These are phyloP conservation scores for Colletotrichum paranaense DNA, from an alignment of 2,329 filamentous ascomycete genomes.

Conservation along the genomic window DNA sequence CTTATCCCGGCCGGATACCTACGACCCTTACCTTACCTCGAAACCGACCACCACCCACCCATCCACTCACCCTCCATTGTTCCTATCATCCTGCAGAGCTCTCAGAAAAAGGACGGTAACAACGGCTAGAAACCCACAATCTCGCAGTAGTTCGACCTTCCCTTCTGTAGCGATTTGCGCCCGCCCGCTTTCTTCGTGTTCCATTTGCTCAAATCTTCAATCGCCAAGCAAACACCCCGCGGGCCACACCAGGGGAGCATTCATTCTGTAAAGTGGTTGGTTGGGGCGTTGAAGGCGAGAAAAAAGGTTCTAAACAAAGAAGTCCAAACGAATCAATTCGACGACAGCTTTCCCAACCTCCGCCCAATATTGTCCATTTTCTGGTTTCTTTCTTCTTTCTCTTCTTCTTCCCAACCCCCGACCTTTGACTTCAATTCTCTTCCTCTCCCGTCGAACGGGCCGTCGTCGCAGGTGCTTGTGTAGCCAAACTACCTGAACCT, in stretches of 20 bases:
- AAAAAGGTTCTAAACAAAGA: neutral
- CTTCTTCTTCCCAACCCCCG: neutral
- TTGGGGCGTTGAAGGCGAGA: neutral
- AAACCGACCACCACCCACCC: no score
- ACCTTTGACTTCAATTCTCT: no score
- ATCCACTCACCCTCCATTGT: neutral
- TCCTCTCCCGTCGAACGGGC: neutral
- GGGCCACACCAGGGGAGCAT: neutral
- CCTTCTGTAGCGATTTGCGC: neutral
- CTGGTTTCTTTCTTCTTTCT: no score
- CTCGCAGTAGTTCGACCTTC: neutral
- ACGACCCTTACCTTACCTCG: neutral
- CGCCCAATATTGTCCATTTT: neutral
- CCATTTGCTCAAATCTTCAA: neutral
- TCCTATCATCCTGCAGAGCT: neutral
- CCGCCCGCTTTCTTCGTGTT: neutral
- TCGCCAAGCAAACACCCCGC: neutral
- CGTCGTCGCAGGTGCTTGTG: neutral
- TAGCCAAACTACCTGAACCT: neutral
- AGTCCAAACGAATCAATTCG: neutral
- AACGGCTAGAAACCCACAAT: neutral
- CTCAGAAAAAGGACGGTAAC: neutral
- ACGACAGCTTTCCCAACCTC: neutral
- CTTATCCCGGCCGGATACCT: neutral
- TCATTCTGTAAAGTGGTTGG: conserved; percentile 9